Base-by-base conservation (phyloP, 768 basidiomycete species). In the Amanita molliuscula region DNA sequence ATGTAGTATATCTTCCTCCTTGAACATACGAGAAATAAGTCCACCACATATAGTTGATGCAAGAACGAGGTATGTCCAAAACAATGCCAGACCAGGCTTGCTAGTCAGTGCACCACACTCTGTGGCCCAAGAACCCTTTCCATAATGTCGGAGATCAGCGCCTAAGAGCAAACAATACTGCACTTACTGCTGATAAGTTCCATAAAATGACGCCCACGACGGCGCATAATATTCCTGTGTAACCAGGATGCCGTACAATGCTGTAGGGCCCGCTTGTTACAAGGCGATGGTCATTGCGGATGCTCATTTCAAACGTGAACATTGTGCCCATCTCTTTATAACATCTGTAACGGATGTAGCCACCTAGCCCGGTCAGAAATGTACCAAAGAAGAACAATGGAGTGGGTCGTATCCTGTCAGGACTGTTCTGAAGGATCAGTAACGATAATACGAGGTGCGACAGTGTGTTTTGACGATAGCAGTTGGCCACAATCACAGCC, bases 221-320 rank as follows among this genome's bases (percentile, higher is more conserved):
- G 9, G 65, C 63, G 34, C 66, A 50, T 7, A 76, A 45, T 15
- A 74, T 59, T 2, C 73, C 74, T 1, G 66, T 60, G 54, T 78
- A 78, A n/a, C 70, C 69, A 2, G 77, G 77, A 53, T 79, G 77
- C 51, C 77, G 64, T 7, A 75, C 74, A 20, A 66, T 44, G 1
- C 61, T 51, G 55, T 80, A 80, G 0, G 75, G 76, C 1, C 77
- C 77, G 25, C 63, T 62, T 0, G 67, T 75, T 5, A 79, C 63
- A 15, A 80, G 65, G 47, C 54, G 60, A 49, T 80, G 78, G 46
- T 72, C 63, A 18, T 62, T 59, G 36, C 67, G 68, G 25, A 79
- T 73, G 60, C 65, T 67, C 65, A 77, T 64, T 57, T 77, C 73
- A 49, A 76, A 79, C 0, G 77, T 80, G 57, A 77, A 78, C 38